These are phyloP conservation scores for Boletus rubropictus DNA, from an alignment of 768 basidiomycete genomes.

Conservation along the genomic window DNA sequence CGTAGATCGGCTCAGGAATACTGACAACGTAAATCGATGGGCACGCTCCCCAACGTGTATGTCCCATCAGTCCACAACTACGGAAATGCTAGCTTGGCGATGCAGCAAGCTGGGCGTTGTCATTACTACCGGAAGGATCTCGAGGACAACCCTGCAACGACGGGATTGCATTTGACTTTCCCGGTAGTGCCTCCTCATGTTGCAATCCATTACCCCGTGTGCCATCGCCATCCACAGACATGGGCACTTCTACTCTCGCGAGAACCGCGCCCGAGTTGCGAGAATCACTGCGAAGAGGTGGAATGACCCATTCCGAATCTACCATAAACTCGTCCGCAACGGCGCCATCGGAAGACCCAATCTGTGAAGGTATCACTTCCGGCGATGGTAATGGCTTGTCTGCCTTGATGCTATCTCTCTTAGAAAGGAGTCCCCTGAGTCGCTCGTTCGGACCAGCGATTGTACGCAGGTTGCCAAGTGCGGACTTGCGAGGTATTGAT, in stretches of 20 bases:
- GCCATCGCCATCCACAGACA: conserved; percentile 5
- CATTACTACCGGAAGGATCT: conserved; percentile 11
- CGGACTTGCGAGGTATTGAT: conserved; percentile 39
- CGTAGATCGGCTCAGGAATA: conserved; percentile 21
- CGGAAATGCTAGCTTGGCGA: conserved; percentile 15
- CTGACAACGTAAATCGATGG: conserved; percentile 7
- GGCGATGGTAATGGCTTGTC: conserved; percentile 25
- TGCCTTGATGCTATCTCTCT: conserved; percentile 21
- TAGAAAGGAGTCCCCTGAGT: conserved; percentile 34
- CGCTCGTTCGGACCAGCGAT: conserved; percentile 31
- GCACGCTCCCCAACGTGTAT: background rate
- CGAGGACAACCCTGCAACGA: background rate
- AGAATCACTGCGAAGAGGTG: conserved; percentile 22
- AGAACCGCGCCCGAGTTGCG: conserved; percentile 6
- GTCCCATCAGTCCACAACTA: conserved; percentile 4
- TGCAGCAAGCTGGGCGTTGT: background rate
- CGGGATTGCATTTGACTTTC: conserved; percentile 9
- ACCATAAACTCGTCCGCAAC: conserved; percentile 11
- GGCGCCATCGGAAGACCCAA: conserved; percentile 8
- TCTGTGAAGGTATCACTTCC: conserved; percentile 7
- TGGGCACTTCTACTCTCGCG: conserved; percentile 3
- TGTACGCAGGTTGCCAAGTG: conserved; percentile 21
- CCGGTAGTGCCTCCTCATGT: conserved; percentile 4
- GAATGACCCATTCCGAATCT: conserved; percentile 17
- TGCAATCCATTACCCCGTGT: background rate